Evolutionary conservation across 306 rosid species (phyloP).

Genomic region (Vicia villosa): DNA sequence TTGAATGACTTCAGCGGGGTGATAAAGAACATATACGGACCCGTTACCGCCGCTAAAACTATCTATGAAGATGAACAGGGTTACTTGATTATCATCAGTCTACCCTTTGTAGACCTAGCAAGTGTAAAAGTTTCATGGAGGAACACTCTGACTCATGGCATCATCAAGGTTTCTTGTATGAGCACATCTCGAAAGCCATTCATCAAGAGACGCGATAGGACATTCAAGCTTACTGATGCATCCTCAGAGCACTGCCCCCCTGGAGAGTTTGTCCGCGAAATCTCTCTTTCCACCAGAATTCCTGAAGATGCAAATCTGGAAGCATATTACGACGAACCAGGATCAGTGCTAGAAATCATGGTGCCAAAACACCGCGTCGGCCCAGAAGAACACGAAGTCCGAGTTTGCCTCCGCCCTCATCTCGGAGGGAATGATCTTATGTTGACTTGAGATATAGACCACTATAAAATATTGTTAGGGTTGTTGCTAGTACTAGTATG

Average conservation of each 20-base stretch:
- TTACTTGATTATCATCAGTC: conserved; percentile 75
- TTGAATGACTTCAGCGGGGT: conserved; percentile 76
- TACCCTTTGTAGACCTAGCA: conserved; percentile 84
- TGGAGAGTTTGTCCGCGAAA: conserved; percentile 87
- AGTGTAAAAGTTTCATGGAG: conserved; percentile 95
- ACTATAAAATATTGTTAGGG: conserved; percentile 42
- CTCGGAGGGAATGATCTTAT: conserved; percentile 49
- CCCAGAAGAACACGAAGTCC: conserved; percentile 64
- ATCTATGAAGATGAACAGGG: conserved; percentile 86
- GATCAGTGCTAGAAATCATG: conserved; percentile 87
- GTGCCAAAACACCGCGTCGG: conserved; percentile 58
- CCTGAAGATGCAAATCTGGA: conserved; percentile 90
- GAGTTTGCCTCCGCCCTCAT: conserved; percentile 50
- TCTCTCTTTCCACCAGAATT: conserved; percentile 76
- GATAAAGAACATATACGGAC: conserved; percentile 75
- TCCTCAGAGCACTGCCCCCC: conserved; percentile 92
- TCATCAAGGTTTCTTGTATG: conserved; percentile 85
- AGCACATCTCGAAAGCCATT: conserved; percentile 76
- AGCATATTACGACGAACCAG: conserved; percentile 87
- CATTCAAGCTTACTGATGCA: conserved; percentile 80
- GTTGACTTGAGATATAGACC: conserved; percentile 53
- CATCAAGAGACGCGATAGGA: conserved; percentile 76
- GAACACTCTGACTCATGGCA: conserved; percentile 75
- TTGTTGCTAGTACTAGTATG: conserved; percentile 39
- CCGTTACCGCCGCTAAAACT: conserved; percentile 89